A percentile compares a stretch with the other conserved stretches of the same genome.
phyloP scores from a whole-genome alignment of 2,329 filamentous ascomycete species.

The Phoma sp. region DNA sequence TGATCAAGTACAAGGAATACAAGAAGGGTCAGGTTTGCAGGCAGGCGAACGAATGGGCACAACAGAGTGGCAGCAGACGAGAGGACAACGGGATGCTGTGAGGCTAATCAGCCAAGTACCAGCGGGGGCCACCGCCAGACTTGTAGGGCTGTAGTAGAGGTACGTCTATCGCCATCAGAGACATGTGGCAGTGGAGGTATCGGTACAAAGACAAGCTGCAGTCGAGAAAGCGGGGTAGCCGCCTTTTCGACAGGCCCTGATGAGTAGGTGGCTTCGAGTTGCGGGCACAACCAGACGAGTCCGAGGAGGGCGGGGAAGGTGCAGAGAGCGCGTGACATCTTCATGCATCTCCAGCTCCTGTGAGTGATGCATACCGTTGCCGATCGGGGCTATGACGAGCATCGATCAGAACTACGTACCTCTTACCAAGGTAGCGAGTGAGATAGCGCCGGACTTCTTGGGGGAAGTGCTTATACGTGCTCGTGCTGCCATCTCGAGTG shows the following conservation, averaged over 20 bases:
- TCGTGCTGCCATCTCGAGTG: neutral
- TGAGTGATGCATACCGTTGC: conserved; percentile 36
- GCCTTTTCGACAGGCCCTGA: conserved; percentile 11
- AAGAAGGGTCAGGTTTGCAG: conserved; percentile 46
- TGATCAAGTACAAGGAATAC: conserved; percentile 52
- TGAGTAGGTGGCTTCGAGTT: conserved; percentile 49
- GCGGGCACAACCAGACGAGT: conserved; percentile 39
- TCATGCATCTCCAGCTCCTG: conserved; percentile 35
- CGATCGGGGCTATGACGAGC: conserved; percentile 34
- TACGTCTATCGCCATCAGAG: conserved; percentile 30
- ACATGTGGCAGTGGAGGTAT: conserved; percentile 27
- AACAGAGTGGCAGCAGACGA: conserved; percentile 34
- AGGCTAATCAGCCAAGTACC: conserved; percentile 42
- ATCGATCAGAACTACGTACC: conserved; percentile 4
- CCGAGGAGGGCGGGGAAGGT: conserved; percentile 35
- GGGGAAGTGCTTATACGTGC: neutral
- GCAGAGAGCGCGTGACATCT: conserved; percentile 45
- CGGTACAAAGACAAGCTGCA: conserved; percentile 38
- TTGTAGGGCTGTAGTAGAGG: conserved; percentile 31
- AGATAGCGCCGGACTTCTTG: conserved; percentile 1
- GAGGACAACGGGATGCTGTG: conserved; percentile 42
- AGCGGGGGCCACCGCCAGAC: conserved; percentile 34
- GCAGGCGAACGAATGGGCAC: conserved; percentile 45
- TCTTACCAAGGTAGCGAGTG: conserved; percentile 6
- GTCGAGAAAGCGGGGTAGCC: conserved; percentile 48